phyloP scores from a whole-genome alignment of 495 filamentous ascomycete genomes.

The Penicillium subrubescens region DNA sequence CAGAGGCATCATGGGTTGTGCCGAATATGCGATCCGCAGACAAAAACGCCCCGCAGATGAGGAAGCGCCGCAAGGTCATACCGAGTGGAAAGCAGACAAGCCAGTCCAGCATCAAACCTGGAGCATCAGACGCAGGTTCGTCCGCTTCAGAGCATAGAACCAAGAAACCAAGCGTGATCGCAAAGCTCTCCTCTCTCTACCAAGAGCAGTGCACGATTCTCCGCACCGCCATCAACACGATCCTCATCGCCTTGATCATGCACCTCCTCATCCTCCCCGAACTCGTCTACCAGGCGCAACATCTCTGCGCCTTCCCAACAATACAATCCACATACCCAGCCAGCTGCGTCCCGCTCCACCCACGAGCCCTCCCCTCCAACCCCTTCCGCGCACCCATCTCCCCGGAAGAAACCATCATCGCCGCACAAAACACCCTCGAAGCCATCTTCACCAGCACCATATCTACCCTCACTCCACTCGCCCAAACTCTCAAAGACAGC shows the following conservation, averaged over 20 bases:
- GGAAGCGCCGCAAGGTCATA: slow-evolving; percentile 34
- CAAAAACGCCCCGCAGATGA: slow-evolving; percentile 16
- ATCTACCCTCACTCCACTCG: slow-evolving; percentile 33
- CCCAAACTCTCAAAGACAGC: slow-evolving; percentile 37
- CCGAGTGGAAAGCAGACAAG: neutral
- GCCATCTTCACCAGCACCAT: slow-evolving; percentile 37
- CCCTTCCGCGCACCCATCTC: slow-evolving; percentile 11
- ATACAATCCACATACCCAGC: slow-evolving; percentile 36
- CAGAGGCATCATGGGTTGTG: slow-evolving; percentile 45
- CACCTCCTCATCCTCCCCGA: slow-evolving; percentile 47
- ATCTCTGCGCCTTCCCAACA: slow-evolving; percentile 31
- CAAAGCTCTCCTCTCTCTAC: slow-evolving; percentile 4
- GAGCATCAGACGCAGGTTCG: slow-evolving; percentile 13
- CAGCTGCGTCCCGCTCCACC: slow-evolving; percentile 33
- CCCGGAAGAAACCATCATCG: slow-evolving; percentile 26
- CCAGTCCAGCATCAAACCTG: neutral
- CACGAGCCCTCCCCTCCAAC: slow-evolving; percentile 13
- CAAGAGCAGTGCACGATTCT: slow-evolving; percentile 15
- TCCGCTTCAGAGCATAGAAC: slow-evolving; percentile 5
- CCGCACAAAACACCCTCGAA: slow-evolving; percentile 36
- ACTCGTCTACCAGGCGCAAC: slow-evolving; percentile 39
- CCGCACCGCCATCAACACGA: slow-evolving; percentile 33
- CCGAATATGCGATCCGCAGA: slow-evolving; percentile 29
- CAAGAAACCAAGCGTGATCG: neutral
- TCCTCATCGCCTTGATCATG: slow-evolving; percentile 36